Base-by-base conservation (phyloP, 768 basidiomycete species). In the Tulasnella sp. region DNA sequence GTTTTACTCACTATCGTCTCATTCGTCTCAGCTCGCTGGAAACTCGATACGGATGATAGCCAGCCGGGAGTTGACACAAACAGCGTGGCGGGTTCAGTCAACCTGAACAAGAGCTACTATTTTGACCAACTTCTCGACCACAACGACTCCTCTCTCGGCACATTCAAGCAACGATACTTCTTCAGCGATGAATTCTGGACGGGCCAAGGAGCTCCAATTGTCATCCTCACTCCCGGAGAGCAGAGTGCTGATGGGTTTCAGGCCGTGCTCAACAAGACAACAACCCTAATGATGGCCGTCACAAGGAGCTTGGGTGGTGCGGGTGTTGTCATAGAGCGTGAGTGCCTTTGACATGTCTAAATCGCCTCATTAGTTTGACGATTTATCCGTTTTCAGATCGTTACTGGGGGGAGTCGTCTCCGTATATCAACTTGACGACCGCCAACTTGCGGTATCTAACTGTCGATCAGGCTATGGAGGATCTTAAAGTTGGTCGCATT, bases 91-190 rank as follows among this genome's bases (percentile, higher is more conserved):
- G n/a, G n/a, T n/a, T n/a, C n/a, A n/a, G n/a, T n/a, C n/a, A n/a
- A n/a, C n/a, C n/a, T n/a, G n/a, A n/a, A n/a, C n/a, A n/a, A n/a
- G n/a, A n/a, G n/a, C n/a, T 40, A 74, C 77, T 78, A 48, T 10
- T 80, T 80, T 52, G 80, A 80, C 73, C 80, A 80, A 42, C 77
- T 80, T 42, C 56, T 80, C 39, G 80, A 80, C 74, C 80, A 80
- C 74, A 74, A 36, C 52, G 76, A 81, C 38, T 79, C 80, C 19
- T 71, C 71, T n/a, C 44, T 71, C 16, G 80, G 80, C 12, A 81
- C 80, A 34, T 81, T 81, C 79, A 81, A 81, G 74, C 80, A 81
- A 73, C 46, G 80, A 34, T 81, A 80, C 79, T 79, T 79, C 44
- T 79, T 79, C 21, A 58, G 56, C 44, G 71, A 79, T 10, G 36